Evolutionary conservation across 1,284 basidiomycete species (phyloP).

Genomic region (Marasmius oreades): DNA sequence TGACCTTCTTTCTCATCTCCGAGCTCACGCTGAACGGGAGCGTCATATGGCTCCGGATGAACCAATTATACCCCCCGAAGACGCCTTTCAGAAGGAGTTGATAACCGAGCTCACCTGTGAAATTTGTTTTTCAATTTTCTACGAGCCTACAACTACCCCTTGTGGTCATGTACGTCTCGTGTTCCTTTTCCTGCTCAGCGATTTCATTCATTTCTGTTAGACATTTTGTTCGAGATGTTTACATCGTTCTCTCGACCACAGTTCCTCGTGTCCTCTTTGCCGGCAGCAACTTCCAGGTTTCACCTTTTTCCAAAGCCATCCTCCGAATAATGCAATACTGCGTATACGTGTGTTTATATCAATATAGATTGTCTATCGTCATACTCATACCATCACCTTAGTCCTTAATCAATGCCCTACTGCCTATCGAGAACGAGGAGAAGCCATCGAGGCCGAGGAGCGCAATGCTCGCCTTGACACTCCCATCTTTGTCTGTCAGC

Average conservation of each 20-base stretch:
- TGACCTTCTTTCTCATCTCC: constrained; percentile 37
- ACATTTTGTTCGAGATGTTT: constrained; percentile 91
- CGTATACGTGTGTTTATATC: constrained; percentile 57
- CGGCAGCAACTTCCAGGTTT: constrained; percentile 73
- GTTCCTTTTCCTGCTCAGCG: constrained; percentile 7
- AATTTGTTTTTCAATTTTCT: constrained; percentile 83
- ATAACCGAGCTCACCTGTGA: constrained; percentile 80
- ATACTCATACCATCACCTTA: constrained; percentile 24
- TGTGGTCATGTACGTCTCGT: constrained; percentile 81
- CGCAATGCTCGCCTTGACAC: constrained; percentile 78
- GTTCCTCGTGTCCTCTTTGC: constrained; percentile 80
- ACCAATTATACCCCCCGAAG: constrained; percentile 23
- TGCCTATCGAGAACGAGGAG: constrained; percentile 45
- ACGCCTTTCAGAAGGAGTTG: constrained; percentile 67
- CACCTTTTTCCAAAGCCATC: constrained; percentile 79
- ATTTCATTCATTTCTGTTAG: constrained; percentile 35
- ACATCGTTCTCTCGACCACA: constrained; percentile 87
- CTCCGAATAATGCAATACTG: constrained; percentile 63
- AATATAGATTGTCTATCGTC: constrained; percentile 8
- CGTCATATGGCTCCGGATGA: constrained; percentile 23
- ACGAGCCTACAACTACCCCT: constrained; percentile 86
- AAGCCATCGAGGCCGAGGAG: constrained; percentile 69
- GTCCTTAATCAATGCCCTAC: constrained; percentile 65
- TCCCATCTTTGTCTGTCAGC: constrained; percentile 87
- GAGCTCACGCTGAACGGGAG: constrained; percentile 24